phyloP scores from a whole-genome alignment of 2,329 filamentous ascomycete species.

The Ceratocystiopsis brevicomis region DNA sequence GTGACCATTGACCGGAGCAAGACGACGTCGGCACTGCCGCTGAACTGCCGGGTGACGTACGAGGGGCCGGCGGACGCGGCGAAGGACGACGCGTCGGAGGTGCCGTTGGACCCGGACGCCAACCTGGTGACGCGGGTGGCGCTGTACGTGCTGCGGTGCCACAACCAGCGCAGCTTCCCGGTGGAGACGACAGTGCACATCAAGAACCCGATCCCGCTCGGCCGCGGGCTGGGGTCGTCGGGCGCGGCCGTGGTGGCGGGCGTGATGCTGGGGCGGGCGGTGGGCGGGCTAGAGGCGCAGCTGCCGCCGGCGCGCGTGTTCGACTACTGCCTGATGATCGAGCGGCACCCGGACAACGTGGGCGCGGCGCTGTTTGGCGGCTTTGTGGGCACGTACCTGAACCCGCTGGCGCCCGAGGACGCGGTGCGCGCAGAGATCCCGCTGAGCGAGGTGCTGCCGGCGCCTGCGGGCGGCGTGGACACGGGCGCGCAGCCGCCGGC shows the following conservation, averaged over 20 bases:
- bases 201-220: conserved; percentile 85
- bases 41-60: conserved; percentile 84
- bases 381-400: conserved; percentile 91
- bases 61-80: conserved; percentile 33
- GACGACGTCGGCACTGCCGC: conserved; percentile 35
- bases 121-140: conserved; percentile 92
- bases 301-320: conserved; percentile 68
- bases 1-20: conserved; percentile 53
- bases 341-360: conserved; percentile 85
- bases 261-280: conserved; percentile 80
- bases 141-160: conserved; percentile 84
- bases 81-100: conserved; percentile 43
- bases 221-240: conserved; percentile 82
- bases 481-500: conserved; percentile 72
- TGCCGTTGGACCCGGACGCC: conserved; percentile 64
- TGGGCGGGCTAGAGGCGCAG: conserved; percentile 49
- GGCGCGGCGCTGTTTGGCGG: conserved; percentile 89
- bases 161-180: conserved; percentile 71
- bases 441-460: conserved; percentile 77
- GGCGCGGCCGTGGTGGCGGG: conserved; percentile 90
- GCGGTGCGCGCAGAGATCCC: conserved; percentile 84
- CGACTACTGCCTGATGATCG: conserved; percentile 94
- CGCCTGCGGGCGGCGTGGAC: conserved; percentile 76
- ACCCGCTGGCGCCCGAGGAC: conserved; percentile 77
- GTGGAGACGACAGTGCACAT: conserved; percentile 80